These are phyloP conservation scores for Neopestalotiopsis clavispora DNA, from an alignment of 2,329 filamentous ascomycete genomes.

Conservation along the genomic window DNA sequence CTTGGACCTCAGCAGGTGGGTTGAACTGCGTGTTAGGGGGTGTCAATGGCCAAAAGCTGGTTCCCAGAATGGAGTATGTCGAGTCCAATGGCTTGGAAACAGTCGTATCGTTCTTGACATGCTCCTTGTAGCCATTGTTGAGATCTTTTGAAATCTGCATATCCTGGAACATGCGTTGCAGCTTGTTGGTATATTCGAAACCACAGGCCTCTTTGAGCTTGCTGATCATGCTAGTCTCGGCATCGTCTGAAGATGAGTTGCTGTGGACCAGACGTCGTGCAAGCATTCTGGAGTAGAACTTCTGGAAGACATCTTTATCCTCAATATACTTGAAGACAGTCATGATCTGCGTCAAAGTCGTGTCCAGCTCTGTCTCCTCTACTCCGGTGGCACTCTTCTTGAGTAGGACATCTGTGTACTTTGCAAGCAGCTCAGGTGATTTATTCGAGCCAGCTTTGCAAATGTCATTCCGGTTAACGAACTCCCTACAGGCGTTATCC, in stretches of 20 bases:
- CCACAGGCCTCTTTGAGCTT: conserved; percentile 98
- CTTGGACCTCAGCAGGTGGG: conserved; percentile 81
- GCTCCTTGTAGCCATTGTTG: conserved; percentile 85
- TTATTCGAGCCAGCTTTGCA: conserved; percentile 93
- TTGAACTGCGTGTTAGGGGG: conserved; percentile 88
- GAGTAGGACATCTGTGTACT: conserved; percentile 90
- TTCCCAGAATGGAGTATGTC: conserved; percentile 90
- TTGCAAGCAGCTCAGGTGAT: conserved; percentile 91
- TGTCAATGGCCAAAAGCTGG: conserved; percentile 94
- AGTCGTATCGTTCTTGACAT: conserved; percentile 67
- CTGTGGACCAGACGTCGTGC: conserved; percentile 93
- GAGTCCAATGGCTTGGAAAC: conserved; percentile 80
- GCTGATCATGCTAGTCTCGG: conserved; percentile 98
- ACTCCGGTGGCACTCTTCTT: conserved; percentile 93
- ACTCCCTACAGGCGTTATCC: conserved; percentile 96
- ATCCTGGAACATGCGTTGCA: conserved; percentile 99
- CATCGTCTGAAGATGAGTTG: conserved; percentile 94
- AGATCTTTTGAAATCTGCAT: conserved; percentile 99
- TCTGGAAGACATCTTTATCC: conserved; percentile 99
- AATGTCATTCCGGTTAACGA: conserved; percentile 96
- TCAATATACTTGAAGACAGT: conserved; percentile 99
- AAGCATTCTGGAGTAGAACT: conserved; percentile 97
- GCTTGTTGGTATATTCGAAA: conserved; percentile 99
- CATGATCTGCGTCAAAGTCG: conserved; percentile 91
- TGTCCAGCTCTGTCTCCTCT: conserved; percentile 92